Base-by-base conservation (phyloP, 805 yeast species). In the Yueomyces sp. region DNA sequence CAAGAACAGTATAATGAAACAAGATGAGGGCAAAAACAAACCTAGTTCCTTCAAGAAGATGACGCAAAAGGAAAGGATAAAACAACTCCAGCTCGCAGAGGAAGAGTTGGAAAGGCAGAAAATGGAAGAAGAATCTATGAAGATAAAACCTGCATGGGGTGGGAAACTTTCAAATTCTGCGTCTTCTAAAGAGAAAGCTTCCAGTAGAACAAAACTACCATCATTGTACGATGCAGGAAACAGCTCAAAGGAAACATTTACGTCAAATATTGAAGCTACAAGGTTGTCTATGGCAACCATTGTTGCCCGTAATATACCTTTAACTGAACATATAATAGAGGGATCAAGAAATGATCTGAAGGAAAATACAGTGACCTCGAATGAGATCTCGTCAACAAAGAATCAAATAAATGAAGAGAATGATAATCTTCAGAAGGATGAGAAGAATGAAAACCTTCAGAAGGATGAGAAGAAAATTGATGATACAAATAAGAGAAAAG, bases 11-110 rank as follows among this genome's bases (percentile, higher is more conserved):
- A 26, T 12, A 4, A 3, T 8, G 29, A 29, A 29, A 26, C 48
- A 45, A n/a, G 44, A 42, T 31, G 26, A 36, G 3, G n/a, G 45
- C 8, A 42, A 37, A 28, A 36, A 41, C 26, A 56, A 52, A 36
- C 41, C 49, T 6, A 42, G 40, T 4, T 28, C 50, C 11, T 55
- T 57, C 40, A 59, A 54, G 44, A 59, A 59, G 37, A 42, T 48
- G 37, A 48, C 59, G 8, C 64, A 59, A 39, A 59, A 54, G 37
- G 54, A 58, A 43, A 52, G 63, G 33, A 49, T 46, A 36, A 50
- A 53, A 36, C 43, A 45, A 9, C 26, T 42, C 7, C 37, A 34
- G 37, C 39, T 44, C 4, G 31, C 26, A 12, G 12, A n/a, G 19
- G 28, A 40, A 9, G 33, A 33, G 4, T 9, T 30, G 26, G 47